phyloP scores from a whole-genome alignment of 2,329 filamentous ascomycete genomes.

The Neodidymelliopsis sp. region DNA sequence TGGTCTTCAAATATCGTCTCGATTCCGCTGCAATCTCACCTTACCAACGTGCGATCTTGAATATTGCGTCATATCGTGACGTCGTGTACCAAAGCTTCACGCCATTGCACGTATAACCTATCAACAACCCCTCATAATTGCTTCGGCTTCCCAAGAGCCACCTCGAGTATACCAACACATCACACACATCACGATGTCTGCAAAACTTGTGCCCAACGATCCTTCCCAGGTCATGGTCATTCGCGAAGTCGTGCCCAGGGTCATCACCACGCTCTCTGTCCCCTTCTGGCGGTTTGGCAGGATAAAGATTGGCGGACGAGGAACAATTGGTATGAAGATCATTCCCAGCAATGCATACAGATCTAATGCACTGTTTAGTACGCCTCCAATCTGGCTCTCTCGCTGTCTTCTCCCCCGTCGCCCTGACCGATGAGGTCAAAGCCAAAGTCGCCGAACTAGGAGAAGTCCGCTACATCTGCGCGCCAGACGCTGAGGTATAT shows the following conservation, averaged over 20 bases:
- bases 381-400: conserved; percentile 79
- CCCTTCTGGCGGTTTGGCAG: conserved; percentile 84
- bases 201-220: conserved; percentile 61
- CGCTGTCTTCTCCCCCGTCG: conserved; percentile 90
- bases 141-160: too few species aligned
- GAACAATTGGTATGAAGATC: conserved; percentile 73
- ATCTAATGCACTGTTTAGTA: conserved; percentile 59
- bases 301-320: conserved; percentile 84
- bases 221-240: conserved; percentile 90
- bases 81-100: conserved; percentile 27
- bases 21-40: background rate
- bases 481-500: conserved; percentile 76
- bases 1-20: background rate
- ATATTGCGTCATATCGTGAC: conserved; percentile 38
- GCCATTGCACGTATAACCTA: background rate
- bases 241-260: conserved; percentile 78
- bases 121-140: background rate
- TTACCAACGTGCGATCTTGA: conserved; percentile 20
- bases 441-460: conserved; percentile 66
- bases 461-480: conserved; percentile 82
- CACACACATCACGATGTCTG: conserved; percentile 39
- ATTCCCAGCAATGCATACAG: background rate
- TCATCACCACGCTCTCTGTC: conserved; percentile 76
- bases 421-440: conserved; percentile 78
- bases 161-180: background rate